Evolutionary conservation across 2,329 filamentous ascomycete genomes (phyloP).

Genomic region (Monilinia fructicola): DNA sequence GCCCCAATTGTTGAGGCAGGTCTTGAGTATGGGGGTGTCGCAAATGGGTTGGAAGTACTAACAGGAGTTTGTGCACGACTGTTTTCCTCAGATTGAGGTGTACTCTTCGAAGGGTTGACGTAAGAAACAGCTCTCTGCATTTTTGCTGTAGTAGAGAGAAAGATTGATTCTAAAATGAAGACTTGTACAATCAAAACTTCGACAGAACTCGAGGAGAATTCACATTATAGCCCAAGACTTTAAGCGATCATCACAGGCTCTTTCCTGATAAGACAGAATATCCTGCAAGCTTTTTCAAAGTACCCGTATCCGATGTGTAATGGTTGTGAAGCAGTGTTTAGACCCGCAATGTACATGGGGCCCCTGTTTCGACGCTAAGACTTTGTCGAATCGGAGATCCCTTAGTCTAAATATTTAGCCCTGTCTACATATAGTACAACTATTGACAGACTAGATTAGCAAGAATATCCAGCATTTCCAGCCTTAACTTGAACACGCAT

Average conservation of each 20-base stretch:
- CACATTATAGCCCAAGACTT: constrained; percentile 22
- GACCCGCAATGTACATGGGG: constrained; percentile 19
- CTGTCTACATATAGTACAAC: constrained; percentile 18
- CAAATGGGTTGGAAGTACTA: constrained; percentile 25
- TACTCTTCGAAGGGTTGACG: constrained; percentile 8
- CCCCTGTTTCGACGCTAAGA: constrained; percentile 9
- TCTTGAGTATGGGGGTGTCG: constrained; percentile 27
- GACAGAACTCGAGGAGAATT: constrained; percentile 15
- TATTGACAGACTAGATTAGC: constrained; percentile 18
- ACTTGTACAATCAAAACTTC: constrained; percentile 8
- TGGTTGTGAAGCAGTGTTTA: constrained; percentile 18
- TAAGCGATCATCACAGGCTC: constrained; percentile 11
- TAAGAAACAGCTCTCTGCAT: constrained; percentile 20
- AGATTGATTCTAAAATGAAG: constrained; percentile 10
- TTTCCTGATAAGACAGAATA: constrained; percentile 20
- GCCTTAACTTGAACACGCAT: constrained; percentile 3
- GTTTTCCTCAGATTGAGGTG: constrained; percentile 21
- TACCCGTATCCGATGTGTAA: constrained; percentile 4
- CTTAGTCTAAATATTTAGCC: constrained; percentile 15
- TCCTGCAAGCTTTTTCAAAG: constrained; percentile 14
- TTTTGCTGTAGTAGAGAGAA: constrained; percentile 10
- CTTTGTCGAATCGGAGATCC: constrained; percentile 8
- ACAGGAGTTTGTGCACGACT: constrained; percentile 20
- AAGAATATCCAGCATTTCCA: constrained; percentile 17
- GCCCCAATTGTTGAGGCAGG: constrained; percentile 27